Conservation (phyloP, 805 yeast genomes). For the Brettanomyces naardenensis region DNA sequence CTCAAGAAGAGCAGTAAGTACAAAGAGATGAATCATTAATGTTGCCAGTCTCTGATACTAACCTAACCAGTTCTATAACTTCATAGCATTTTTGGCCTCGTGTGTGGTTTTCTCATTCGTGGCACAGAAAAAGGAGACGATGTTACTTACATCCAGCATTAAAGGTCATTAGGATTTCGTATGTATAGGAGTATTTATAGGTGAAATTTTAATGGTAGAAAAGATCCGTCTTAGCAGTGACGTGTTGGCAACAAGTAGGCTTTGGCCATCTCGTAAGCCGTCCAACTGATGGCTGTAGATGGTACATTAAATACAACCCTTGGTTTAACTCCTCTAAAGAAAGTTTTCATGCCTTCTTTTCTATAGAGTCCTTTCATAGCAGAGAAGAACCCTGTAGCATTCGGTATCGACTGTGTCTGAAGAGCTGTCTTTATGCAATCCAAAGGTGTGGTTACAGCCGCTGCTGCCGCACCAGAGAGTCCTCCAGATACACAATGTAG, state of each 20-base stretch:
- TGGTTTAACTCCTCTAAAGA: constrained; percentile 80
- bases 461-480: constrained; percentile 89
- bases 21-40: constrained; percentile 1
- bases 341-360: constrained; percentile 57
- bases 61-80: constrained; percentile 45
- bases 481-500: constrained; percentile 91
- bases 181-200: no score
- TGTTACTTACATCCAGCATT: no score
- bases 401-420: constrained; percentile 67
- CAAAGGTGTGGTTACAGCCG: constrained; percentile 89
- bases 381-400: constrained; percentile 56
- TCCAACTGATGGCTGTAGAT: constrained; percentile 95
- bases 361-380: constrained; percentile 65
- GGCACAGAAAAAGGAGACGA: constrained; percentile 42
- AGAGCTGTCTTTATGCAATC: constrained; percentile 89
- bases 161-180: no score
- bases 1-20: constrained; percentile 60
- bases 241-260: constrained; percentile 38
- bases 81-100: constrained; percentile 73
- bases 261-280: constrained; percentile 96
- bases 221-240: no score
- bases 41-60: not conserved
- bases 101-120: constrained; percentile 76
- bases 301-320: constrained; percentile 91
- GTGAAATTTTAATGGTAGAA: no score